Percentiles rank a stretch among this genome's conserved stretches.
These are phyloP conservation scores for Entelexis sorbosivorans DNA, from an alignment of 1,139 yeast genomes.

Conservation along the genomic window DNA sequence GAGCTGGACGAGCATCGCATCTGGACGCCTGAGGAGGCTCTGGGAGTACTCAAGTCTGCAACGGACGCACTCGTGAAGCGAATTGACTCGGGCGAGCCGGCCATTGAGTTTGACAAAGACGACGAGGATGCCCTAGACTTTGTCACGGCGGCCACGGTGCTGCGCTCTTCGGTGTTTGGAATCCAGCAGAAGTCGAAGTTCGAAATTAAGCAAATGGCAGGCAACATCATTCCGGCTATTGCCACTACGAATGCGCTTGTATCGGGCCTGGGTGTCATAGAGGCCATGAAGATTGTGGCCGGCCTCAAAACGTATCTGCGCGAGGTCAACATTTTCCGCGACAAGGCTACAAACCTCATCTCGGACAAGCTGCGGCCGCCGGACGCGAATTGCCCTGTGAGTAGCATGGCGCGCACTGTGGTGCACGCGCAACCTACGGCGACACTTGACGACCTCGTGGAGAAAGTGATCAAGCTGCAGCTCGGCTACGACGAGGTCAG, in stretches of 20 bases:
- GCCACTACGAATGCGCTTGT: constrained; percentile 96
- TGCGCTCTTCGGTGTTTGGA: constrained; percentile 61
- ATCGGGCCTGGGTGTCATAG: constrained; percentile 76
- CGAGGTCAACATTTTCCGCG: constrained; percentile 54
- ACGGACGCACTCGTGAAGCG: constrained; percentile 44
- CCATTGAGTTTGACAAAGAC: constrained; percentile 78
- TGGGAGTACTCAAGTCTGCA: constrained; percentile 48
- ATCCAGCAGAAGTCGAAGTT: constrained; percentile 71
- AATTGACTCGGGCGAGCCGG: constrained; percentile 26
- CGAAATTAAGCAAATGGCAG: constrained; percentile 88
- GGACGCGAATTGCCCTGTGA: constrained; percentile 59
- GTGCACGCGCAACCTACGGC: constrained; percentile 29
- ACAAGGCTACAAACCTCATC: constrained; percentile 57
- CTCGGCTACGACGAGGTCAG: constrained; percentile 55
- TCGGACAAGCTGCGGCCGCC: constrained; percentile 52
- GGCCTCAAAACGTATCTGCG: constrained; percentile 23
- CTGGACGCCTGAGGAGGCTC: constrained; percentile 57
- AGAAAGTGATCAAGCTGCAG: constrained; percentile 37
- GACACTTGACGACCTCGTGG: constrained; percentile 37
- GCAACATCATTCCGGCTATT: constrained; percentile 95
- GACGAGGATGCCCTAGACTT: constrained; percentile 83
- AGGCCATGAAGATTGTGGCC: constrained; percentile 47
- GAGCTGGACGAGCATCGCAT: constrained; percentile 45
- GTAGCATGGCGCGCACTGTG: constrained; percentile 51
- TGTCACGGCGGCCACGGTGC: constrained; percentile 78